phyloP scores from a whole-genome alignment of 306 rosid genomes.

The Aeschynomene evenia region DNA sequence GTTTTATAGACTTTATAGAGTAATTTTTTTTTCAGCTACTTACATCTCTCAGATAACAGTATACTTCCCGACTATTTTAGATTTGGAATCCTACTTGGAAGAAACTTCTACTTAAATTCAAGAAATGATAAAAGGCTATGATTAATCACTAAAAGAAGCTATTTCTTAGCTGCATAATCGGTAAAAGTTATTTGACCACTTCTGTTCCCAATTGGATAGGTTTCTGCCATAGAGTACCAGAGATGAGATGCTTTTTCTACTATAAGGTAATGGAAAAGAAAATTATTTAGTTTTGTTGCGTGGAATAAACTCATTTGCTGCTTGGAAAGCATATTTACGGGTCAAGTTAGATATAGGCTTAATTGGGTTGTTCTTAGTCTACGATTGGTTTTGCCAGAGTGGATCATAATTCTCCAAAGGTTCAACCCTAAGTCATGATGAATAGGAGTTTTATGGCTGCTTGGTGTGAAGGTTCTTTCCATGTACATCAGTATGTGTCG shows the following conservation, averaged over 20 bases:
- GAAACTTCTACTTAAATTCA: not conserved
- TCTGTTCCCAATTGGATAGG: not conserved
- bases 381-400: slow-evolving; percentile 30
- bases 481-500: slow-evolving; percentile 39
- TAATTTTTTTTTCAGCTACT: not conserved
- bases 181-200: not conserved
- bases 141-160: not conserved
- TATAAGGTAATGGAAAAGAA: not conserved
- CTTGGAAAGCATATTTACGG: not conserved
- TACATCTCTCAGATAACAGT: not conserved
- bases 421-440: slow-evolving; percentile 34
- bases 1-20: too few species aligned
- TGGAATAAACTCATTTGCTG: too few species aligned
- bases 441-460: slow-evolving; percentile 36
- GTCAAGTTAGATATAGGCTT: too few species aligned
- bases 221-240: not conserved
- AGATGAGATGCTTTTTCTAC: not conserved
- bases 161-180: not conserved
- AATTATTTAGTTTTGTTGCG: not conserved
- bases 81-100: not conserved
- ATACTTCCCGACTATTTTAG: not conserved
- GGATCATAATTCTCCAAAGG: slow-evolving; percentile 34
- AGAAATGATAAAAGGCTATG: not conserved
- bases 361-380: not conserved
- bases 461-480: slow-evolving; percentile 36